Conservation (phyloP, 73 alveolate genomes). For the Uronychia binucleata region DNA sequence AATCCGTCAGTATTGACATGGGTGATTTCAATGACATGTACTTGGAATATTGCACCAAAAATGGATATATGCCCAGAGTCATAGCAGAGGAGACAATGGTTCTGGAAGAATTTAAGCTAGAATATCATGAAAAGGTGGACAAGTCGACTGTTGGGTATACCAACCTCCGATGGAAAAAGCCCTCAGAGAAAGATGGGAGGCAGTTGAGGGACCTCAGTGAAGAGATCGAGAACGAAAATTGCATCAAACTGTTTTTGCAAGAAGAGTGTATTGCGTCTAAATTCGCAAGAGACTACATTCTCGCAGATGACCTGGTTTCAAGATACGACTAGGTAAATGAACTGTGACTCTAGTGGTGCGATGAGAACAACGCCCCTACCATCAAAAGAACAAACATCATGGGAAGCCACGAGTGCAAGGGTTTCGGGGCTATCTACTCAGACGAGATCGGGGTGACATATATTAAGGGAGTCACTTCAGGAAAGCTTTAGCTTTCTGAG, state of each 20-base stretch:
- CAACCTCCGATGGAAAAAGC: slow-evolving; percentile 25
- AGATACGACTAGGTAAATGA: background rate
- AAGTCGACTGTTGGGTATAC: slow-evolving; percentile 17
- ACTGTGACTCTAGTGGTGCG: background rate
- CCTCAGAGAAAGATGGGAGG: background rate
- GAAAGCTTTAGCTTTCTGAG: background rate
- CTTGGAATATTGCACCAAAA: slow-evolving; percentile 22
- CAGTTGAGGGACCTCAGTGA: background rate
- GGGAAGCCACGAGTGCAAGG: background rate
- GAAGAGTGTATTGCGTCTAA: slow-evolving; percentile 7
- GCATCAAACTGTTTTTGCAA: background rate
- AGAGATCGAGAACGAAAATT: background rate
- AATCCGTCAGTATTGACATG: background rate
- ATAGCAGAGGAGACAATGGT: slow-evolving; percentile 6
- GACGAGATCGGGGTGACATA: background rate
- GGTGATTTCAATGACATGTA: background rate
- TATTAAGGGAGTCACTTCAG: background rate
- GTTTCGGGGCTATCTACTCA: background rate
- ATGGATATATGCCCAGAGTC: slow-evolving; percentile 13
- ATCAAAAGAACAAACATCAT: background rate
- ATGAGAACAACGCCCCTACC: slow-evolving; percentile 1
- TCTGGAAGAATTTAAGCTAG: slow-evolving; percentile 11
- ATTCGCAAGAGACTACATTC: slow-evolving; percentile 11
- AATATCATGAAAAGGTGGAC: slow-evolving; percentile 1
- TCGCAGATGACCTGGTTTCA: slow-evolving; percentile 2